These are phyloP conservation scores for Termitomyces sp. DNA, from an alignment of 768 basidiomycete genomes.

Conservation along the genomic window DNA sequence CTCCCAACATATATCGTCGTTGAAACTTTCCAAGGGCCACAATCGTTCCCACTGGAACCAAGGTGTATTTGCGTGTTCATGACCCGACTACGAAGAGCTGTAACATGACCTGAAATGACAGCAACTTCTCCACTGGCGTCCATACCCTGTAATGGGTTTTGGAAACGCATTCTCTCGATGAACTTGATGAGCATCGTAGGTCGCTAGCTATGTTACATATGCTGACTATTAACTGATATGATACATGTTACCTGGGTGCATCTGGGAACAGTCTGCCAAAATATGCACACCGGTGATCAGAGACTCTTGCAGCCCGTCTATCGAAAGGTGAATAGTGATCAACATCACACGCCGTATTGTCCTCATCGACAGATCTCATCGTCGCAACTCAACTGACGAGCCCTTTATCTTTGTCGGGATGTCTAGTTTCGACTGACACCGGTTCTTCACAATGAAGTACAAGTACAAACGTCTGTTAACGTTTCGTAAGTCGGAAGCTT, in stretches of 20 bases:
- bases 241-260: neutral
- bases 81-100: neutral
- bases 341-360: neutral
- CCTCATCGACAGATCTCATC: neutral
- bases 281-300: neutral
- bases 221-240: neutral
- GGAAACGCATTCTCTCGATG: too few relatives aligned
- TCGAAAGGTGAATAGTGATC: neutral
- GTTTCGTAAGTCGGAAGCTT: neutral
- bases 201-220: neutral
- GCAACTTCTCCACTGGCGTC: neutral
- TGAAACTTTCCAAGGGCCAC: neutral
- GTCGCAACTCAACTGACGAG: neutral
- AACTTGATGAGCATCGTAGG: neutral
- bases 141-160: too few relatives aligned
- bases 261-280: neutral
- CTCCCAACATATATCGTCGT: neutral
- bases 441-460: neutral
- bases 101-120: neutral
- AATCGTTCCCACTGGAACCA: neutral
- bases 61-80: neutral
- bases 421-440: neutral
- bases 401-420: too few relatives aligned
- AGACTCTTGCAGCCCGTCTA: neutral
- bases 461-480: neutral